Evolutionary conservation across 306 rosid species (phyloP), one percentile per base, ranked within the genome.

Genomic region (Pachyrhizus erosus): DNA sequence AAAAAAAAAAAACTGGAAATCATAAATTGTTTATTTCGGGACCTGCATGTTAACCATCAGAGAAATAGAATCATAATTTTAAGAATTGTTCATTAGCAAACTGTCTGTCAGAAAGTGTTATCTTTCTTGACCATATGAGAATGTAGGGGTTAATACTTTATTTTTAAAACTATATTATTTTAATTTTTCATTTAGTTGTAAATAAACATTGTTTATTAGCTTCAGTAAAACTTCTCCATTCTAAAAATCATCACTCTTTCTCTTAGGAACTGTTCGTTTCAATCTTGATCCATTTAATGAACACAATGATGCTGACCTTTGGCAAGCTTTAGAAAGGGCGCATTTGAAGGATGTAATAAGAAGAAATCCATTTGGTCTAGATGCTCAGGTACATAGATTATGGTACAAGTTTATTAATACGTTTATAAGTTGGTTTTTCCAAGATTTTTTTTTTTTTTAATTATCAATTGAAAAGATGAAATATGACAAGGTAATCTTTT

Each of bases 321-420:
- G 98, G 98, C 94, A 93, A 87, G 93, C 95, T 37, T 79, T 94
- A 31, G 94, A 94, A 83, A 92, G 95, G 84, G 93, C 97, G 17
- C 89, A 93, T 81, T 89, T 93, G 54, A 94, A 90, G 86, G 94
- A 89, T 72, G 94, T 88, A 8, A 87, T 93, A 62, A 83, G 89
- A 62, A 84, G 92, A 86, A 89, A 89, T 83, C 76, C 95, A 51
- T 83, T 90, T n/a, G 97, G 98, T 76, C 90, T 94, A 70, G 97
- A 94, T 78, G 85, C 91, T 75, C 92, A 90, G 97, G 98, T 94
- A 86, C 39, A 48, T 11, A 45, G 31, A 14, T 69, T 45, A 57
- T 33, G 29, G n/a, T 34, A 62, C 45, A 73, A 31, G 29, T 76
- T 23, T 79, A 31, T 76, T 48, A 39, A 3, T 23, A 13, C 23